phyloP scores from a whole-genome alignment of 139 green algal species.

The Tetraselmis chui region DNA sequence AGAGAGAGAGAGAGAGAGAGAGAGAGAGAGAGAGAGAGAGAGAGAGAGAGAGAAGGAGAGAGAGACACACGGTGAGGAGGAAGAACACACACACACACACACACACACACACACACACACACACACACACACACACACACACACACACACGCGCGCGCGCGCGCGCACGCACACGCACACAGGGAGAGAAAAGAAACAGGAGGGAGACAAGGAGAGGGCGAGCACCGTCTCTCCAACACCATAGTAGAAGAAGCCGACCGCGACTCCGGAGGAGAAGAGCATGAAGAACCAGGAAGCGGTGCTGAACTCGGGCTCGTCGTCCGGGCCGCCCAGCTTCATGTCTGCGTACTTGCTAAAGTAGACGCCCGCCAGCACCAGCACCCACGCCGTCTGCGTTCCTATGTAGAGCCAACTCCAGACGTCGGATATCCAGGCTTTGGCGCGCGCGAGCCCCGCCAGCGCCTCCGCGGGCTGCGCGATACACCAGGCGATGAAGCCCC shows the following conservation, averaged over 20 bases:
- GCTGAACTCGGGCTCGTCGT: constrained; percentile 10
- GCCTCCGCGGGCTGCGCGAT: constrained; percentile 7
- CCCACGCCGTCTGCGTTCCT: not conserved
- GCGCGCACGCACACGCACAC: no score
- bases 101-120: no score
- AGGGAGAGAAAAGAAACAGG: no score
- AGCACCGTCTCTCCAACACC: constrained; percentile 7
- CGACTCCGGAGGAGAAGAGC: constrained; percentile 3
- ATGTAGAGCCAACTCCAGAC: constrained; percentile 5
- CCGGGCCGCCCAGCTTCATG: constrained; percentile 5
- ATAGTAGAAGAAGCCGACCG: constrained; percentile 13
- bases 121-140: no score
- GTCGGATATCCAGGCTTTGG: constrained; percentile 10
- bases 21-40: no score
- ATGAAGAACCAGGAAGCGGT: constrained; percentile 18
- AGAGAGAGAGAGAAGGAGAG: no score
- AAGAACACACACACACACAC: no score
- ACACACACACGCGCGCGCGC: no score
- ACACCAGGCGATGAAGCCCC: constrained; percentile 17
- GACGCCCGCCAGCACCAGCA: constrained; percentile 3
- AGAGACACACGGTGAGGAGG: no score
- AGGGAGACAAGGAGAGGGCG: no score
- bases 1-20: no score
- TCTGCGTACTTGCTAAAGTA: constrained; percentile 6
- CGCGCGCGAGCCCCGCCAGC: not conserved